phyloP scores from a whole-genome alignment of 495 filamentous ascomycete species.

The Lophium mytilinum region DNA sequence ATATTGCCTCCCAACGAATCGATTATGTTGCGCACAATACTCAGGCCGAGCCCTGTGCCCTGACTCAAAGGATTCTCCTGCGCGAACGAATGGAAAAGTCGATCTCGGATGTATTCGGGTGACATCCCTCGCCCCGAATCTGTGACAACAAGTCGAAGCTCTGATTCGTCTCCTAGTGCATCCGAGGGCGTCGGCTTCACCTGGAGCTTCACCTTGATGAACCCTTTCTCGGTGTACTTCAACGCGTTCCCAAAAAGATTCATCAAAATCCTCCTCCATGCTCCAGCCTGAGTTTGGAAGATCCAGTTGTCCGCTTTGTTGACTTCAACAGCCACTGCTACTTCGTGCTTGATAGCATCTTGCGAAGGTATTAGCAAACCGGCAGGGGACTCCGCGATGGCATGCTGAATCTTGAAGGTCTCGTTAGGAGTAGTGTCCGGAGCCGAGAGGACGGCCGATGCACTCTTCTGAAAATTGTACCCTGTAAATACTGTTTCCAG shows the following conservation, averaged over 20 bases:
- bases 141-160: constrained; percentile 44
- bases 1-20: constrained; percentile 52
- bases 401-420: too few relatives aligned
- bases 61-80: constrained; percentile 60
- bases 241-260: constrained; percentile 77
- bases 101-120: constrained; percentile 56
- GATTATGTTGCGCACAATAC: constrained; percentile 60
- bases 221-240: constrained; percentile 52
- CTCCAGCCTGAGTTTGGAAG: constrained; percentile 63
- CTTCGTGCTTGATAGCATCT: constrained; percentile 23
- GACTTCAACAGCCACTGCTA: constrained; percentile 59
- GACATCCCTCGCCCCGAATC: constrained; percentile 66
- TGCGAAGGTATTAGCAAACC: too few relatives aligned
- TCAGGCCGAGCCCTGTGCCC: constrained; percentile 54
- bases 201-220: constrained; percentile 53
- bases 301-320: constrained; percentile 47
- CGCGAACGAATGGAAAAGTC: constrained; percentile 60
- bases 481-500: constrained; percentile 53
- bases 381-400: too few relatives aligned
- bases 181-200: constrained; percentile 32
- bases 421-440: constrained; percentile 17
- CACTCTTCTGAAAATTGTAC: constrained; percentile 29
- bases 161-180: constrained; percentile 14
- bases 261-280: constrained; percentile 67
- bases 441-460: constrained; percentile 1